A percentile compares a stretch with the other conserved stretches of the same genome.
Evolutionary conservation across 768 basidiomycete genomes (phyloP).

Genomic region (Mycena polygramma): DNA sequence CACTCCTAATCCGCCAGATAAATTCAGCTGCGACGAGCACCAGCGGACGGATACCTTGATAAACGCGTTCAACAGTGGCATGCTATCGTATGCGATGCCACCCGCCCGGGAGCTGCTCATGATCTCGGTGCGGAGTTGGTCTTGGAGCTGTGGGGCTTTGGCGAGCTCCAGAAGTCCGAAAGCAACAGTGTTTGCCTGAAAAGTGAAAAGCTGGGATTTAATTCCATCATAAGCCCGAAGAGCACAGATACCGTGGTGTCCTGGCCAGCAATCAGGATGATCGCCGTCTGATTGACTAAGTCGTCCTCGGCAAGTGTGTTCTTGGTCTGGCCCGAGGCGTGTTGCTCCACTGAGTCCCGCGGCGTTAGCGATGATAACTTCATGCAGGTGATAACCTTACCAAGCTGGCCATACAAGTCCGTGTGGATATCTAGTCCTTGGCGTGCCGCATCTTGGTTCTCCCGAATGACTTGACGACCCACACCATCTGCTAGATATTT

Average conservation of each 20-base stretch:
- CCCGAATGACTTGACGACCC: not conserved
- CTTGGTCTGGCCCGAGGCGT: not conserved
- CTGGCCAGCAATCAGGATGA: conserved; percentile 9
- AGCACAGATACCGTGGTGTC: conserved; percentile 6
- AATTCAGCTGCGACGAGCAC: too few species aligned
- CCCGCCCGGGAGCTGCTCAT: too few species aligned
- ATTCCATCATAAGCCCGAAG: too few species aligned
- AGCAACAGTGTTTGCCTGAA: too few species aligned
- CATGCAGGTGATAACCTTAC: not conserved
- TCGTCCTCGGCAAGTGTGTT: not conserved
- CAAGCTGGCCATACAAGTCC: not conserved
- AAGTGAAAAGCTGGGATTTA: too few species aligned
- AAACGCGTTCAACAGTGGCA: conserved; percentile 23
- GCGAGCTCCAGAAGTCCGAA: too few species aligned
- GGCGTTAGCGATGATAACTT: too few species aligned
- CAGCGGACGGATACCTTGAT: too few species aligned
- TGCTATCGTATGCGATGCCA: too few species aligned
- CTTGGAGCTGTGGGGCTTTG: too few species aligned
- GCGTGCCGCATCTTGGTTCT: not conserved
- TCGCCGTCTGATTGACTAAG: conserved; percentile 4
- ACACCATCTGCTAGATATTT: not conserved
- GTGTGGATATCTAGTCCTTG: not conserved
- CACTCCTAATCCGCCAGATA: not conserved
- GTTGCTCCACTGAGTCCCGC: not conserved
- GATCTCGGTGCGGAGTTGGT: too few species aligned